These are phyloP conservation scores for Panicum hallii DNA, from an alignment of 202 grass and related monocot genomes.

Conservation along the genomic window DNA sequence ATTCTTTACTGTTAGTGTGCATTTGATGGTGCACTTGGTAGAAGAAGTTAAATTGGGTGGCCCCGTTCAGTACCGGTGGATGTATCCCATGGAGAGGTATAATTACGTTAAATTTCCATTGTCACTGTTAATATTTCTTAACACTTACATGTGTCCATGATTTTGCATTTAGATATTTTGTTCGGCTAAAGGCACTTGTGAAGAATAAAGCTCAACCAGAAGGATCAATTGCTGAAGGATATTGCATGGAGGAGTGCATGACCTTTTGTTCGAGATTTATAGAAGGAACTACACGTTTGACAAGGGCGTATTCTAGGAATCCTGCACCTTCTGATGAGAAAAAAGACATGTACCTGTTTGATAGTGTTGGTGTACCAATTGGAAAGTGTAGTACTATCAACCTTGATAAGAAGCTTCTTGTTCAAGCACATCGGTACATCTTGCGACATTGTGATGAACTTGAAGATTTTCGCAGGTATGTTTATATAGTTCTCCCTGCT, in stretches of 20 bases:
- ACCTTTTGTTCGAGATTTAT: not conserved
- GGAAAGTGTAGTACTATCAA: not conserved
- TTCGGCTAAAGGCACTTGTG: not conserved
- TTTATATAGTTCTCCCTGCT: not conserved
- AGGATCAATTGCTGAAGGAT: not conserved
- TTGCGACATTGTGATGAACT: slow-evolving; percentile 4
- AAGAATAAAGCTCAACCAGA: not conserved
- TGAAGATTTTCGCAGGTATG: not conserved
- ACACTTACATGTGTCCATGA: not conserved
- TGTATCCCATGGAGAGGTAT: not conserved
- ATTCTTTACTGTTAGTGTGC: not conserved
- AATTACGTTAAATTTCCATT: not conserved
- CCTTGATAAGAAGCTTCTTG: not conserved
- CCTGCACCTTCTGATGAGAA: not conserved
- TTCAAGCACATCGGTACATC: not conserved
- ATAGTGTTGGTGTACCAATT: not conserved
- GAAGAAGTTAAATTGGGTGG: slow-evolving; percentile 8
- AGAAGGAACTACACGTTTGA: not conserved
- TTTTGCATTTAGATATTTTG: not conserved
- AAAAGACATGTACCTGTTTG: not conserved
- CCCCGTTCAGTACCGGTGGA: not conserved
- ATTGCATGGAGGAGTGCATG: not conserved
- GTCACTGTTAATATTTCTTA: not conserved
- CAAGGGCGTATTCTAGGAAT: not conserved
- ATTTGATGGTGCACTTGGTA: slow-evolving; percentile 42